Conservation (phyloP, 192 early-diverging fungal genomes). For the Chytriomyces sp. region DNA sequence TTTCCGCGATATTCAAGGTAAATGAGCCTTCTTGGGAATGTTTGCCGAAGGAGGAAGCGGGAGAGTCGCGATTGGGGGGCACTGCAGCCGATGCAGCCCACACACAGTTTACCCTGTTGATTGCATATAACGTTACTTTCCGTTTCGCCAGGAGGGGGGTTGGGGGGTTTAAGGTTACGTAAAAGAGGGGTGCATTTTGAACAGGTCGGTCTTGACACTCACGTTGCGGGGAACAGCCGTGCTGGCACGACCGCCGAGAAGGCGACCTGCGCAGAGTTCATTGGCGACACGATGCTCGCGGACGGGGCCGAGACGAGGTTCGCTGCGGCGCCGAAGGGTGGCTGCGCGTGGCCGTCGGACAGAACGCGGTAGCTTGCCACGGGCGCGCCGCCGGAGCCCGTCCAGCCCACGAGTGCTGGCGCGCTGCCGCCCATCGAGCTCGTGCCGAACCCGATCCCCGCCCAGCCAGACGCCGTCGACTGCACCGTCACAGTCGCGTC, state of each 20-base stretch:
- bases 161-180: neutral
- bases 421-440: constrained; percentile 21
- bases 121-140: neutral
- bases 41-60: neutral
- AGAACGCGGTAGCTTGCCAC: constrained; percentile 25
- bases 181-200: neutral
- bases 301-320: neutral
- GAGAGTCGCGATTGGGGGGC: neutral
- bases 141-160: neutral
- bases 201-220: neutral
- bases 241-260: neutral
- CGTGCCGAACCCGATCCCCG: constrained; percentile 30
- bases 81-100: neutral
- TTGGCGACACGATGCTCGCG: neutral
- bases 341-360: constrained; percentile 5
- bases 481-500: constrained; percentile 26
- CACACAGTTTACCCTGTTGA: neutral
- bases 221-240: neutral
- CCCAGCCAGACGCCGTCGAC: constrained; percentile 35
- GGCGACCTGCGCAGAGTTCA: too few relatives aligned
- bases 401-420: constrained; percentile 32
- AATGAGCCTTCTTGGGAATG: neutral
- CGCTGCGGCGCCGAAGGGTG: neutral
- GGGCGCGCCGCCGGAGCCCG: constrained; percentile 3
- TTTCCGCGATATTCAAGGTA: neutral